Evolutionary conservation across 106 monocot genomes (phyloP), one percentile per base, ranked within the genome.

Genomic region (Allium sativum): DNA sequence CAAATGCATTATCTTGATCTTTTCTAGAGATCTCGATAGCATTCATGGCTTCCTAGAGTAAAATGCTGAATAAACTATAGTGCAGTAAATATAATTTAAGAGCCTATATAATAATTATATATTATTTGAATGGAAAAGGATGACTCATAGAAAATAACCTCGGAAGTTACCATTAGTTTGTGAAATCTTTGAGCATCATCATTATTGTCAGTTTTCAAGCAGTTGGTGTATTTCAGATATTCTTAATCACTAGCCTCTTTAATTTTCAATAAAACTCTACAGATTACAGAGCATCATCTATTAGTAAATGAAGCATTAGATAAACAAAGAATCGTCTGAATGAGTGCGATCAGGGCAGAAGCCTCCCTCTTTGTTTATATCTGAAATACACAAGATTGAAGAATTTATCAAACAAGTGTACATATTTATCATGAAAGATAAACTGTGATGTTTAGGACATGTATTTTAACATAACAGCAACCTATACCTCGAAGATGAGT

Each of bases 161-260:
- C n/a, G n/a, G n/a, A n/a, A n/a, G n/a, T n/a, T n/a, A 84, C 84
- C 84, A 74, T 65, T 51, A 84, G 65, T 14, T 56, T 43, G 20
- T 67, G 56, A 77, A 80, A 84, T 60, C 68, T 77, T 57, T 71
- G 18, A 45, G 84, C 80, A 84, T 84, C 84, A 74, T 79, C 74
- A 55, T 68, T 62, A 62, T 61, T 52, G 44, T 68, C 64, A 15
- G 74, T 72, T 22, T 53, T 79, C 66, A 84, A 51, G 58, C 84
- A 77, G 44, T 67, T 53, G 59, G 71, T 84, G 48, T 80, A 77
- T 42, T 73, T 84, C 56, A 84, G 58, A 65, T 84, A 84, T 41
- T 74, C 68, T 59, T 80, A 84, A 52, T 80, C 74, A 59, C 44
- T 19, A 12, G 84, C 74, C 58, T 58, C 48, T 67, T 79, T 80